Base-by-base conservation (phyloP, 2,329 filamentous ascomycete species). In the Chrysosporium keratinophilum region DNA sequence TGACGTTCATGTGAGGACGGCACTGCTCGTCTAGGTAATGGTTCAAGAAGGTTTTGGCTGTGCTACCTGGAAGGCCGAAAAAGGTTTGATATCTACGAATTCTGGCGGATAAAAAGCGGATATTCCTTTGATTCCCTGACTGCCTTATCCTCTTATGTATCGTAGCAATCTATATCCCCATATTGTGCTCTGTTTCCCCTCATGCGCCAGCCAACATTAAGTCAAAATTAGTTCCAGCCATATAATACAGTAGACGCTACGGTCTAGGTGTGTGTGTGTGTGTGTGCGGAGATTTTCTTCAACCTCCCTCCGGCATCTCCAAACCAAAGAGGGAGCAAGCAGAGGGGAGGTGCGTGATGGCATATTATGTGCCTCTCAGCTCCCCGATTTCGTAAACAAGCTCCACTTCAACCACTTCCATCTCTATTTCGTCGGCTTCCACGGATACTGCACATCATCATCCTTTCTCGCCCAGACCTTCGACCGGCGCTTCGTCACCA, bases 391-490 rank as follows among this genome's bases (percentile, higher is more conserved):
- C 34, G 19, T 9, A 31, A 31, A 5, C 17, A 37, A 45, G 5
- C n/a, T 31, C n/a, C 42, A 3, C 23, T 28, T 28, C 7, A 7
- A 14, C n/a, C n/a, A n/a, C n/a, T n/a, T 17, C 2, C n/a, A 41
- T 7, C 37, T 11, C 33, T 43, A 42, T 37, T 44, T 50, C 35
- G 50, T 49, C 9, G 33, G 12, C 68, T 81, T 83, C 66, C 74
- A 83, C 5, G 82, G 82, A 64, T 82, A 84, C 57, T 73, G 76
- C 17, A 90, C 74, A 52, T 83, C 78, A 66, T 90, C 86, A 67
- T 88, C 87, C 77, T 93, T 95, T 64, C 87, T 81, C 64, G 87
- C 75, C 80, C 85, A 94, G 60, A 96, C 81, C 76, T 89, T 88
- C 67, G 83, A 84, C 78, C 84, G 87, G 80, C 88, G 94, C 78